A percentile compares a stretch with the other conserved stretches of the same genome.
phyloP scores from a whole-genome alignment of 2,329 filamentous ascomycete genomes.

The Cladosporium sp. region DNA sequence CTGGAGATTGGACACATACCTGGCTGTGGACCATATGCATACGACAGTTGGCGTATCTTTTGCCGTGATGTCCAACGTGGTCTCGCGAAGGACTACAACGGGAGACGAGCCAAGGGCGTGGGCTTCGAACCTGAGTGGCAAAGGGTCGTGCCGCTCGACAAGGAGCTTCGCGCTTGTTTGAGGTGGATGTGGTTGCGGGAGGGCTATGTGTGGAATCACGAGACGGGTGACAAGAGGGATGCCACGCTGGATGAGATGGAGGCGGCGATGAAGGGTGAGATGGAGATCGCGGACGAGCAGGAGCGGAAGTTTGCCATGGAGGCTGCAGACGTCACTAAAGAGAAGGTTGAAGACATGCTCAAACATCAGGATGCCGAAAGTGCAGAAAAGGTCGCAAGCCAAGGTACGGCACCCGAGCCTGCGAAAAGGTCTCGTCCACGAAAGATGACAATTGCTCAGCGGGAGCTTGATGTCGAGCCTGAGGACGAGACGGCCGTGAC shows the following conservation, averaged over 20 bases:
- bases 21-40: constrained; percentile 69
- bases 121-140: constrained; percentile 84
- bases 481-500: background rate
- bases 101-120: constrained; percentile 42
- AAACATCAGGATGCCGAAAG: background rate
- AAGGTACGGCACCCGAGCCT: background rate
- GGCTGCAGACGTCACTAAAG: background rate
- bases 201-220: constrained; percentile 75
- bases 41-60: constrained; percentile 92
- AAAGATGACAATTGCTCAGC: background rate
- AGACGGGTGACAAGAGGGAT: constrained; percentile 59
- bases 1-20: constrained; percentile 88
- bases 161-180: constrained; percentile 81
- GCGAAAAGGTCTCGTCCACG: background rate
- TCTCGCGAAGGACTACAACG: constrained; percentile 62
- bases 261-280: constrained; percentile 55
- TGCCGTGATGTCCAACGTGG: constrained; percentile 75
- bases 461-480: background rate
- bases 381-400: background rate
- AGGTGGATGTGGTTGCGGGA: constrained; percentile 91
- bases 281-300: constrained; percentile 37
- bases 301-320: constrained; percentile 25
- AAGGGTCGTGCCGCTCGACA: constrained; percentile 75
- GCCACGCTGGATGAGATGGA: constrained; percentile 51
- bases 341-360: background rate